Base-by-base conservation (phyloP, 2,329 filamentous ascomycete species). In the Nemania sp. region DNA sequence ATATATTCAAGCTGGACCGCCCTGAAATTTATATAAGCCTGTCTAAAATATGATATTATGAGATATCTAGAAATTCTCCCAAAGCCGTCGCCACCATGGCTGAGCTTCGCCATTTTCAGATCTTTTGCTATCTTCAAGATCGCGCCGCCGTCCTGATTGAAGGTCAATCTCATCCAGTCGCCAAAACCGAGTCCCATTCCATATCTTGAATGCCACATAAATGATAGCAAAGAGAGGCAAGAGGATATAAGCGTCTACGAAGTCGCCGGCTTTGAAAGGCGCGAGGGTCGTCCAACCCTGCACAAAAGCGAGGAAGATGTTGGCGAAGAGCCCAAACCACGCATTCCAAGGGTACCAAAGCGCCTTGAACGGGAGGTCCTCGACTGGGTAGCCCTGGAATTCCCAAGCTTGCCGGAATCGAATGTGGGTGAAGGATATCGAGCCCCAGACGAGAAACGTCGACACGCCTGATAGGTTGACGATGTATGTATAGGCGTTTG, bases 371-470 rank as follows among this genome's bases (percentile, higher is more conserved):
- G 88, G 88, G 11, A 90, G 79, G 56, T 86, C 84, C 18, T 82
- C 80, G 26, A 85, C 77, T 32, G 78, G 80, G 64, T 89, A 83
- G 0, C 88, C 88, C 75, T 92, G 89, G 0, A 78, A 79, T 10
- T 78, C 75, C 89, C 89, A 90, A 0, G 89, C 90, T 10, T 83
- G 78, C 38, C 91, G 89, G 78, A 93, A 93, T 26, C 90, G 89
- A 68, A 93, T 89, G 74, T 93, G 91, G 3, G 88, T 91, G 73
- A 92, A 87, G 27, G 86, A 89, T 73, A 93, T 93, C 43, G 85
- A 85, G 1, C 84, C 90, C 91, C 91, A 93, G 49, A 92, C 90
- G 1, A 93, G 77, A 75, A 93, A 93, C 0, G 90, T 92, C 43
- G 89, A 89, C 1, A 92, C 89, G 3, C 90, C 91, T 5, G 85